A percentile compares a stretch with the other conserved stretches of the same genome.
Evolutionary conservation across 1,284 basidiomycete genomes (phyloP).

Genomic region (Coniferiporia sulphurascens): DNA sequence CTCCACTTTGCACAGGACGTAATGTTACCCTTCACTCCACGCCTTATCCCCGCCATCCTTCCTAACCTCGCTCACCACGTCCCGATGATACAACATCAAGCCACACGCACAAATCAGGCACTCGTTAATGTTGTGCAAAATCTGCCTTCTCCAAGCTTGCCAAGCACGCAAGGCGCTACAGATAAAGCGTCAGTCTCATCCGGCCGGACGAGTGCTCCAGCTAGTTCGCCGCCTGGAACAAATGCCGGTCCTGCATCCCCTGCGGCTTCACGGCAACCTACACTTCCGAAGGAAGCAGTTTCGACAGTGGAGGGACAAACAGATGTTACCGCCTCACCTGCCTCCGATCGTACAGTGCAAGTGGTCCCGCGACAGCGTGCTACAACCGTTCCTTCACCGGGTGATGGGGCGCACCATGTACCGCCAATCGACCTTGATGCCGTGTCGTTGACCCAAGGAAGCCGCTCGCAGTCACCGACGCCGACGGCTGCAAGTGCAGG

Average conservation of each 20-base stretch:
- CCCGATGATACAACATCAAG: constrained; percentile 83
- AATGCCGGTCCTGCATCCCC: neutral
- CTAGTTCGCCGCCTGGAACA: constrained; percentile 5
- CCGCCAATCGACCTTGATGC: constrained; percentile 2
- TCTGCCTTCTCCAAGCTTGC: constrained; percentile 67
- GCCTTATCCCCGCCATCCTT: constrained; percentile 87
- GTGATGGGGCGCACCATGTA: neutral
- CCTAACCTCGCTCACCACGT: constrained; percentile 93
- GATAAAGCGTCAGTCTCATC: constrained; percentile 29
- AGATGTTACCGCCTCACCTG: constrained; percentile 21
- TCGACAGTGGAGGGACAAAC: constrained; percentile 10
- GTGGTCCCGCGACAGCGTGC: constrained; percentile 38
- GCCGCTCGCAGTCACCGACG: constrained; percentile 52
- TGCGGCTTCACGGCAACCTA: constrained; percentile 4
- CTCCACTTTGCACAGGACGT: constrained; percentile 85
- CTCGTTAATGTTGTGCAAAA: constrained; percentile 84
- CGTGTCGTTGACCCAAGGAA: constrained; percentile 25
- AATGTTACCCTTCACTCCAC: constrained; percentile 92
- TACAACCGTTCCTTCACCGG: constrained; percentile 12
- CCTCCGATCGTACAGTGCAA: constrained; percentile 33
- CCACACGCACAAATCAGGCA: constrained; percentile 82
- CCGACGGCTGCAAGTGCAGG: constrained; percentile 36
- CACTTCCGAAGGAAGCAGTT: neutral
- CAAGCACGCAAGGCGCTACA: constrained; percentile 33
- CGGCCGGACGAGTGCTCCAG: constrained; percentile 31